Conservation (phyloP, 495 filamentous ascomycete genomes). For the Talaromyces ruber region DNA sequence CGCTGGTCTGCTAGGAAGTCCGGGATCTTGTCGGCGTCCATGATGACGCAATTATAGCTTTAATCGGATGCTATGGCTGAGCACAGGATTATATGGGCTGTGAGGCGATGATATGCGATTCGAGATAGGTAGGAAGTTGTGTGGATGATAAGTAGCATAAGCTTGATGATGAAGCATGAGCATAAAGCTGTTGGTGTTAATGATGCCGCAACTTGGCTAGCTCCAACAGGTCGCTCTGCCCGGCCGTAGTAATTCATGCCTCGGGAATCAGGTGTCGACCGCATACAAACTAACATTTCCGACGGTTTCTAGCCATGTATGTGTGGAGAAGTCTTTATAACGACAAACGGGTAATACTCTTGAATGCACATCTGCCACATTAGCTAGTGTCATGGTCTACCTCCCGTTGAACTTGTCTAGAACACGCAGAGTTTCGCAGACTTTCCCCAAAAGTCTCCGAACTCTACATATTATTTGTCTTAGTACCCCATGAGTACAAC, state of each 20-base stretch:
- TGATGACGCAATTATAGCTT: slow-evolving; percentile 22
- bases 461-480: not conserved
- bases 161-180: not conserved
- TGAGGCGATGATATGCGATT: not conserved
- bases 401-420: not conserved
- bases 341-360: no score
- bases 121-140: not conserved
- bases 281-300: not conserved
- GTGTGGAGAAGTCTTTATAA: not conserved
- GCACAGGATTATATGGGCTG: not conserved
- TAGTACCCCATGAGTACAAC: not conserved
- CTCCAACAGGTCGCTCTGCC: slow-evolving; percentile 5
- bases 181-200: not conserved
- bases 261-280: not conserved
- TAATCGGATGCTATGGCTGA: slow-evolving; percentile 2
- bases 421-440: not conserved
- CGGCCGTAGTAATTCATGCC: slow-evolving; percentile 1
- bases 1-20: slow-evolving; percentile 88
- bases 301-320: not conserved
- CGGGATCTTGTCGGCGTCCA: slow-evolving; percentile 80
- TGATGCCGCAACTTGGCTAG: not conserved
- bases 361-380: no score
- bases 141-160: not conserved
- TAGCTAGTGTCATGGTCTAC: not conserved
- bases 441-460: not conserved